A percentile compares a stretch with the other conserved stretches of the same genome.
Evolutionary conservation across 2,329 filamentous ascomycete genomes (phyloP).

Genomic region (Exophiala mesophila): DNA sequence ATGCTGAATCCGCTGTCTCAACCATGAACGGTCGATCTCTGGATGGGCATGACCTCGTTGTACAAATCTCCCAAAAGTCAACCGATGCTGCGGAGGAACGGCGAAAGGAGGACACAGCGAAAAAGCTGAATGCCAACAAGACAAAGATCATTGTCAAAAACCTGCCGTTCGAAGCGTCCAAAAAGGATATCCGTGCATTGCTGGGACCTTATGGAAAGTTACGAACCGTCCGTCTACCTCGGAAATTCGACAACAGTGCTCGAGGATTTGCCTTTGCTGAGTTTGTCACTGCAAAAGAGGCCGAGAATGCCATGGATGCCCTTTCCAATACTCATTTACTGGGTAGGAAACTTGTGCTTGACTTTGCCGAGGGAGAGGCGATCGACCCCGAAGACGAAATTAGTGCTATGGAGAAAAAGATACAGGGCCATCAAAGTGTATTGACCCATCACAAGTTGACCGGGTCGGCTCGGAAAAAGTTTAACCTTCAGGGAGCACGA

Average conservation of each 20-base stretch:
- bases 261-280: constrained; percentile 97
- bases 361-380: constrained; percentile 84
- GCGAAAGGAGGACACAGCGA: constrained; percentile 73
- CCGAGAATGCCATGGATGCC: constrained; percentile 83
- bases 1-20: constrained; percentile 72
- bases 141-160: constrained; percentile 99
- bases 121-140: constrained; percentile 68
- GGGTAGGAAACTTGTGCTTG: constrained; percentile 80
- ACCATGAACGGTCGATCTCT: constrained; percentile 86
- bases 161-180: constrained; percentile 88
- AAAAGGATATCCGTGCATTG: constrained; percentile 82
- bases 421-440: constrained; percentile 83
- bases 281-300: constrained; percentile 86
- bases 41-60: constrained; percentile 78
- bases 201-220: constrained; percentile 90
- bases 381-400: constrained; percentile 94
- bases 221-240: constrained; percentile 84
- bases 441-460: constrained; percentile 81
- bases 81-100: constrained; percentile 83
- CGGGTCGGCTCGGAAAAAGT: constrained; percentile 74
- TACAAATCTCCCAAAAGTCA: constrained; percentile 82
- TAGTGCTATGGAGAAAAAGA: constrained; percentile 93
- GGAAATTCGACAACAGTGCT: constrained; percentile 84
- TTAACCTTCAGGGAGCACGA: constrained; percentile 64
- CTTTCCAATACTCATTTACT: constrained; percentile 89